Evolutionary conservation across 768 basidiomycete species (phyloP), one percentile per base, ranked within the genome.

Genomic region (Lactifluus volemus): DNA sequence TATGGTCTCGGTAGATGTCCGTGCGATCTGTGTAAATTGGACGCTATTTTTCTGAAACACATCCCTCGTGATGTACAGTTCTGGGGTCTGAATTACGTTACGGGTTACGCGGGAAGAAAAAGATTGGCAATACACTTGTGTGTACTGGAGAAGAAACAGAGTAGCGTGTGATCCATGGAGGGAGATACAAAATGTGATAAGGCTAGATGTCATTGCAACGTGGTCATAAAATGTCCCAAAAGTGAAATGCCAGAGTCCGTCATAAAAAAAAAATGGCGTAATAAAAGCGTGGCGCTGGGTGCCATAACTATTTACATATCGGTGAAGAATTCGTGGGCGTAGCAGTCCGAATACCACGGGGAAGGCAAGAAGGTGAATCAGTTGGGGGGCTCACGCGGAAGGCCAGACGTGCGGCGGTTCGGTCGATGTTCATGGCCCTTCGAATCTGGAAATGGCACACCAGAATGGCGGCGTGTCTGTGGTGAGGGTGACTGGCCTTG

Each of bases 371-470:
- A 15, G 55, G 50, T 54, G 61, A 47, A 55, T 63, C 59, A 66
- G 32, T 71, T 78, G 14, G 75, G 73, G 36, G 77, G 76, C 63
- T 78, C 77, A 21, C 78, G 76, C n/a, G 68, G 71, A 29, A 69
- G 21, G 30, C 68, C 68, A 61, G 75, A 68, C 56, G 68, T 53
- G 58, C 73, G 70, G 63, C 71, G 70, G 29, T 61, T 66, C 17
- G 75, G 72, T 29, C 70, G 61, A 41, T 67, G 68, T 44, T 67
- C 68, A 34, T 66, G 66, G 39, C 66, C 71, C 57, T 70, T 71
- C 49, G 75, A 70, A 60, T 78, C 76, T 36, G 85, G 85, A 71
- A 86, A 86, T 21, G 85, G 85, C 52, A 86, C 82, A 17, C 73
- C 76, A 11, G 75, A 70, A 72, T 60, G 72, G 14, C 66, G 63